These are phyloP conservation scores for Pythium utonaiense DNA, from an alignment of 352 stramenopile genomes.

Conservation along the genomic window DNA sequence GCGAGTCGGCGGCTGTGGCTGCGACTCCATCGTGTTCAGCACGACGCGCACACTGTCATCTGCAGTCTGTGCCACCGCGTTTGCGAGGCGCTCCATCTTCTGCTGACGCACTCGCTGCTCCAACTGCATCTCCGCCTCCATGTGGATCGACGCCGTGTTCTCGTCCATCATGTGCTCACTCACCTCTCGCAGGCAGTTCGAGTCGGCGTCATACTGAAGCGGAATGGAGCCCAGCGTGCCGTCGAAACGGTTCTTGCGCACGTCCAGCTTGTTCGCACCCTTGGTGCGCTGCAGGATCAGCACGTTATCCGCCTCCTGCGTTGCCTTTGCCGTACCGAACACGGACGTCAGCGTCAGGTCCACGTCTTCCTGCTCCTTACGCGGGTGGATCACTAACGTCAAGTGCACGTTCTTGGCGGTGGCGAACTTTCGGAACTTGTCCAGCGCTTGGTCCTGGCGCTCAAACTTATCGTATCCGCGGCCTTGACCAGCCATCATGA, in stretches of 20 bases:
- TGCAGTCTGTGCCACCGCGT: background rate
- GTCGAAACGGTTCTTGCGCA: slow-evolving; percentile 96
- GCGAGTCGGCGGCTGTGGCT: slow-evolving; percentile 1
- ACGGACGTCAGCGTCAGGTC: slow-evolving; percentile 94
- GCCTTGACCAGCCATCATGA: slow-evolving; percentile 95
- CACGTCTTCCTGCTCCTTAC: slow-evolving; percentile 96
- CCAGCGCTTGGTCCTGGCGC: slow-evolving; percentile 91
- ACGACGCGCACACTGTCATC: background rate
- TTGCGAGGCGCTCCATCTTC: slow-evolving; percentile 13
- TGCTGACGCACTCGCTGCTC: slow-evolving; percentile 54
- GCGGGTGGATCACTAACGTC: slow-evolving; percentile 98
- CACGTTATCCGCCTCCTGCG: slow-evolving; percentile 99
- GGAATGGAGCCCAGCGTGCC: slow-evolving; percentile 86
- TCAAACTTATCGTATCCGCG: slow-evolving; percentile 88
- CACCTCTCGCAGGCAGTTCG: slow-evolving; percentile 64
- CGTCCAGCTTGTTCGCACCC: slow-evolving; percentile 92
- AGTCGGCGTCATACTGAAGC: slow-evolving; percentile 78
- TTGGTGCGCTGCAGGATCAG: slow-evolving; percentile 95
- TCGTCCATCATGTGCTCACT: slow-evolving; percentile 66
- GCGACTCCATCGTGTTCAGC: background rate
- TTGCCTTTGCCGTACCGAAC: slow-evolving; percentile 98
- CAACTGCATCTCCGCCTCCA: slow-evolving; percentile 79
- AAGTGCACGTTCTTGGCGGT: slow-evolving; percentile 98
- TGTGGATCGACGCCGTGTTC: slow-evolving; percentile 56
- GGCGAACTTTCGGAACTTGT: slow-evolving; percentile 96